Evolutionary conservation across 768 basidiomycete species (phyloP), one percentile per base, ranked within the genome.

Genomic region (Amanita inopinata): DNA sequence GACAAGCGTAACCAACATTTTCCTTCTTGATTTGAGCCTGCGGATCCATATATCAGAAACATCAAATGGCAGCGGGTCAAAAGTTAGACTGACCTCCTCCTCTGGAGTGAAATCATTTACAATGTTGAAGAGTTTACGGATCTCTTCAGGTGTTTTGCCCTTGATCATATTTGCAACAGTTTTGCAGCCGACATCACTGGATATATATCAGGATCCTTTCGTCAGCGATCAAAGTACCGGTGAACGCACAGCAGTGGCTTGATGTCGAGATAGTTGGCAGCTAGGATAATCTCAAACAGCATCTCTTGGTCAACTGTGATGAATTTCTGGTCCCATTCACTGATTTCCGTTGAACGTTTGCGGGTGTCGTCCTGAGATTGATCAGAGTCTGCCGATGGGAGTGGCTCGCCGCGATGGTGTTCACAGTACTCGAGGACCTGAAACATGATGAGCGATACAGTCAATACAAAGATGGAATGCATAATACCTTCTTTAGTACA

Each of bases 131-230:
- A 98, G 77, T 58, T 97, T 97, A 46, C 94, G 83, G 53, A 99
- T 98, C 67, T 98, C 96, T 62, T 98, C 96, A 17, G 96, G 96
- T 3, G 93, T 94, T 77, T 99, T 99, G 24, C 96, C 96, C 71
- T 99, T 98, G 76, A 99, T 98, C 96, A 98, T 99, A 74, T 98
- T 98, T 10, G 96, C 96, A 3, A 96, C 93, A 3, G 91, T 96
- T 73, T 96, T 94, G 78, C 93, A 96, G 1, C 93, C 93, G 46
- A 96, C 90, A 57, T 96, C 93, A 51, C 91, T 94, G 51, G 36
- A 23, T 35, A n/a, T 11, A 17, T 17, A 33, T 23, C 11, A 12
- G 39, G 12, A 55, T 35, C 17, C 44, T 19, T 7, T 33, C 36
- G 34, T 11, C 37, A 8, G 27, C 24, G 34, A 5, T 14, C 22